Evolutionary conservation across 2,329 filamentous ascomycete genomes (phyloP).

Genomic region (Ophiocordyceps unilateralis): DNA sequence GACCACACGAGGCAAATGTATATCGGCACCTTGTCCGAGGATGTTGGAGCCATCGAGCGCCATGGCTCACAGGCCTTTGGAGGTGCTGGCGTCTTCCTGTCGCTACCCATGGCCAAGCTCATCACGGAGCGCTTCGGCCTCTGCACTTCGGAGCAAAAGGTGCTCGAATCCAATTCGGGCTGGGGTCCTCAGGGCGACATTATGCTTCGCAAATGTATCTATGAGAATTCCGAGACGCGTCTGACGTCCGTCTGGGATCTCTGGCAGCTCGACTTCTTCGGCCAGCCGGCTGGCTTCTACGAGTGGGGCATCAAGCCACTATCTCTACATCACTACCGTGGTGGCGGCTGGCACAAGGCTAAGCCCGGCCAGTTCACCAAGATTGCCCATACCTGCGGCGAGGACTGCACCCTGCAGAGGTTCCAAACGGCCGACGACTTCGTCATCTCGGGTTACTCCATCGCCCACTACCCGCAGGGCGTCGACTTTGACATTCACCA

Average conservation of each 20-base stretch:
- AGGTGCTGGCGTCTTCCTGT: slow-evolving; percentile 46
- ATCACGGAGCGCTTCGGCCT: slow-evolving; percentile 26
- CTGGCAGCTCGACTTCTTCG: slow-evolving; percentile 43
- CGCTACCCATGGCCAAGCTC: slow-evolving; percentile 27
- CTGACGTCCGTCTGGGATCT: slow-evolving; percentile 38
- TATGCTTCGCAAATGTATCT: slow-evolving; percentile 44
- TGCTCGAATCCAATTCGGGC: slow-evolving; percentile 36
- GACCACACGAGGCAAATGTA: slow-evolving; percentile 37
- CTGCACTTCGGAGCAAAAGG: slow-evolving; percentile 31
- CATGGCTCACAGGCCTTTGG: slow-evolving; percentile 48
- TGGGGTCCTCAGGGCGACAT: slow-evolving; percentile 46
- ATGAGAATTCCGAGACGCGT: slow-evolving; percentile 42
- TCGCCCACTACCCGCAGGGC: slow-evolving; percentile 36
- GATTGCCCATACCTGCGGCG: slow-evolving; percentile 40
- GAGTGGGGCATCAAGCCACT: slow-evolving; percentile 42
- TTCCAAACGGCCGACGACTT: slow-evolving; percentile 37
- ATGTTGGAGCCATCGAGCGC: slow-evolving; percentile 38
- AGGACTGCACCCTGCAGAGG: slow-evolving; percentile 40
- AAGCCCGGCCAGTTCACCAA: slow-evolving; percentile 38
- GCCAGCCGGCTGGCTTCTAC: slow-evolving; percentile 46
- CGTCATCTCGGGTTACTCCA: slow-evolving; percentile 41
- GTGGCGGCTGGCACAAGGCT: slow-evolving; percentile 34
- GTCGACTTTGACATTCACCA: slow-evolving; percentile 31
- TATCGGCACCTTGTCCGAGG: slow-evolving; percentile 44
- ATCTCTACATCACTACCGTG: slow-evolving; percentile 48